Percentiles rank a stretch among this genome's conserved stretches.
These are phyloP conservation scores for Euphorbia pulcherrima DNA, from an alignment of 345 rosid genomes.

Conservation along the genomic window DNA sequence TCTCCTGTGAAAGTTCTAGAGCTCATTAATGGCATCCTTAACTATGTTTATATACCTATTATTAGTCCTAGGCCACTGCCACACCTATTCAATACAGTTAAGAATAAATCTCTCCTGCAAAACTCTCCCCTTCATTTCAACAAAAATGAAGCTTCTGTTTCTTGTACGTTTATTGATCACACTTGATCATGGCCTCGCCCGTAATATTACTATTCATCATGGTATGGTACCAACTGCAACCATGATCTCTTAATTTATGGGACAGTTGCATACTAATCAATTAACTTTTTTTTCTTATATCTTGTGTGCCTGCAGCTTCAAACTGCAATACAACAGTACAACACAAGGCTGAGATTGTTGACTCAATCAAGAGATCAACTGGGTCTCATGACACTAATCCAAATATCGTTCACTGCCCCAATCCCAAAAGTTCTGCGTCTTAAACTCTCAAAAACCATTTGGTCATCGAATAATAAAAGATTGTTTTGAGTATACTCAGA, in stretches of 20 bases:
- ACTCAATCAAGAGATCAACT: constrained; percentile 14
- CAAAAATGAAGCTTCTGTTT: constrained; percentile 23
- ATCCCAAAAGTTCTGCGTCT: constrained; percentile 17
- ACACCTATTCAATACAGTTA: background rate
- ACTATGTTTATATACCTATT: background rate
- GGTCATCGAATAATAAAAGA: background rate
- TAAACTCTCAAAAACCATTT: constrained; percentile 4
- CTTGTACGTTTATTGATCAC: constrained; percentile 20
- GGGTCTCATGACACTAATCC: constrained; percentile 38
- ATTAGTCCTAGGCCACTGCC: background rate
- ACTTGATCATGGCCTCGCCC: constrained; percentile 16
- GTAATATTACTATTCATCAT: background rate
- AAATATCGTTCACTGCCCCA: constrained; percentile 21
- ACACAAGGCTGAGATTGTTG: background rate
- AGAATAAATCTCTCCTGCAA: background rate
- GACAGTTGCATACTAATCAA: background rate
- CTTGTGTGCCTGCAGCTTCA: constrained; percentile 11
- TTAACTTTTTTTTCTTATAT: background rate
- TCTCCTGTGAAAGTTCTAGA: background rate
- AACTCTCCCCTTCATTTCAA: background rate
- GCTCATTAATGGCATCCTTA: background rate
- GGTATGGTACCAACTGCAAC: constrained; percentile 24
- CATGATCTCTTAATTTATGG: background rate
- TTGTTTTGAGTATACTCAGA: background rate
- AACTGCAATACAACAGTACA: constrained; percentile 1